Evolutionary conservation across 73 alveolate species (phyloP).

Genomic region (Halteria grandinella): DNA sequence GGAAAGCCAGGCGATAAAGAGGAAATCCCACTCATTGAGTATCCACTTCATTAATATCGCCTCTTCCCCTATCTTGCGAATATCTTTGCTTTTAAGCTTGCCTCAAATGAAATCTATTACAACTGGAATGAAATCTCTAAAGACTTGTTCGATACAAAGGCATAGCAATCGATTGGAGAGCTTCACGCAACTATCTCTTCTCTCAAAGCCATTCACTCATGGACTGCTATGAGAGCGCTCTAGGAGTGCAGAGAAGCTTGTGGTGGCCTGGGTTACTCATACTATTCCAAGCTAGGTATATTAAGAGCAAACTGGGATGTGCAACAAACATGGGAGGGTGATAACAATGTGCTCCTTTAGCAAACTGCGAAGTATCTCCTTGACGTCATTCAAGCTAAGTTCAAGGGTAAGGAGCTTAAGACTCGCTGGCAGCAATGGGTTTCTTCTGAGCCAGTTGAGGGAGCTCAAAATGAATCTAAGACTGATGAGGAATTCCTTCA

Average conservation of each 20-base stretch:
- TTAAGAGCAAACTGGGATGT: slow-evolving; percentile 58
- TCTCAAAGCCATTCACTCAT: slow-evolving; percentile 34
- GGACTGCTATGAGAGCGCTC: slow-evolving; percentile 31
- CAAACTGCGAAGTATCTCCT: slow-evolving; percentile 70
- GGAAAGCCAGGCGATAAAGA: slow-evolving; percentile 60
- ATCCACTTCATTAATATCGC: slow-evolving; percentile 59
- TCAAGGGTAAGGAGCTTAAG: slow-evolving; percentile 36
- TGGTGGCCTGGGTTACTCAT: slow-evolving; percentile 89
- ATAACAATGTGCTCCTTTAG: slow-evolving; percentile 80
- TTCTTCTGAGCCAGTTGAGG: neutral
- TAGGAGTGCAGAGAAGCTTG: slow-evolving; percentile 71
- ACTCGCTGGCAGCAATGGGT: slow-evolving; percentile 42
- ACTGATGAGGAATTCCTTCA: neutral
- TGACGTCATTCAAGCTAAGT: slow-evolving; percentile 23
- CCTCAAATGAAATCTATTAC: slow-evolving; percentile 8
- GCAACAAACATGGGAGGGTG: slow-evolving; percentile 87
- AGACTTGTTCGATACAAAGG: slow-evolving; percentile 33
- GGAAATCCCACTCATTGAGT: slow-evolving; percentile 58
- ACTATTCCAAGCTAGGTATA: slow-evolving; percentile 66
- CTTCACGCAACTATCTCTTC: slow-evolving; percentile 63
- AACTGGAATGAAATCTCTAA: slow-evolving; percentile 28
- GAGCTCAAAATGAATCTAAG: neutral
- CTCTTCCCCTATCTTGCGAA: slow-evolving; percentile 56
- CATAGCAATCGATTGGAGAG: slow-evolving; percentile 1
- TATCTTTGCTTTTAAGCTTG: slow-evolving; percentile 1